These are phyloP conservation scores for Saccharata proteae DNA, from an alignment of 2,329 filamentous ascomycete species.

Conservation along the genomic window DNA sequence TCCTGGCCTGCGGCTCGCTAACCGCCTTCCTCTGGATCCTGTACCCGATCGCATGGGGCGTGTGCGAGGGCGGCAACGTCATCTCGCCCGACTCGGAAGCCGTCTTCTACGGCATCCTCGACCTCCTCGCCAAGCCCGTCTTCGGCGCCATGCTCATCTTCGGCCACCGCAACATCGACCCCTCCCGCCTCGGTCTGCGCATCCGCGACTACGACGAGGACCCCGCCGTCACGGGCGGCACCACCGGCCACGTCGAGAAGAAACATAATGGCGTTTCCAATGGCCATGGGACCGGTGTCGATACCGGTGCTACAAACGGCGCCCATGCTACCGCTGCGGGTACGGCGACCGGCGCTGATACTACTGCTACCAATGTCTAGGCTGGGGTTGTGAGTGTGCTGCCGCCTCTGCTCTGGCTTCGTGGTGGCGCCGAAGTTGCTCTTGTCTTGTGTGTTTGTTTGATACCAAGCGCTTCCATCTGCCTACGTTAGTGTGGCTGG, in stretches of 20 bases:
- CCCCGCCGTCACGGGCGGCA: constrained; percentile 17
- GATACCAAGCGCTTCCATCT: too few relatives aligned
- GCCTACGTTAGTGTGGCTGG: too few relatives aligned
- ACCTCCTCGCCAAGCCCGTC: constrained; percentile 51
- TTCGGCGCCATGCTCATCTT: constrained; percentile 49
- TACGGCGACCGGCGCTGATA: not conserved
- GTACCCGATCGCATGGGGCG: constrained; percentile 54
- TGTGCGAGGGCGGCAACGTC: constrained; percentile 52
- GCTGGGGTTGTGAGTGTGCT: too few relatives aligned
- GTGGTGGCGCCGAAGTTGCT: too few relatives aligned
- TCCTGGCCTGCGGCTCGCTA: constrained; percentile 43
- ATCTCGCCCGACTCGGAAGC: constrained; percentile 55
- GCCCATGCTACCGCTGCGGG: not conserved
- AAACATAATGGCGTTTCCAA: constrained; percentile 9
- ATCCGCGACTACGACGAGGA: constrained; percentile 37
- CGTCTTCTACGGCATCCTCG: constrained; percentile 56
- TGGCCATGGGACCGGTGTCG: too few relatives aligned
- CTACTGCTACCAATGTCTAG: too few relatives aligned
- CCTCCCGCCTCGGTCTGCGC: constrained; percentile 41
- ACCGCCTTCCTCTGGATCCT: constrained; percentile 52
- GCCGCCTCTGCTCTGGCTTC: too few relatives aligned
- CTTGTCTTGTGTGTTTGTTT: too few relatives aligned
- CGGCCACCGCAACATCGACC: constrained; percentile 51
- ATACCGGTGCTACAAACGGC: constrained; percentile 2
- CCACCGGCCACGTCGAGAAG: constrained; percentile 6